These are phyloP conservation scores for Apophysomyces trapeziformis DNA, from an alignment of 371 early-diverging fungal species.

Conservation along the genomic window DNA sequence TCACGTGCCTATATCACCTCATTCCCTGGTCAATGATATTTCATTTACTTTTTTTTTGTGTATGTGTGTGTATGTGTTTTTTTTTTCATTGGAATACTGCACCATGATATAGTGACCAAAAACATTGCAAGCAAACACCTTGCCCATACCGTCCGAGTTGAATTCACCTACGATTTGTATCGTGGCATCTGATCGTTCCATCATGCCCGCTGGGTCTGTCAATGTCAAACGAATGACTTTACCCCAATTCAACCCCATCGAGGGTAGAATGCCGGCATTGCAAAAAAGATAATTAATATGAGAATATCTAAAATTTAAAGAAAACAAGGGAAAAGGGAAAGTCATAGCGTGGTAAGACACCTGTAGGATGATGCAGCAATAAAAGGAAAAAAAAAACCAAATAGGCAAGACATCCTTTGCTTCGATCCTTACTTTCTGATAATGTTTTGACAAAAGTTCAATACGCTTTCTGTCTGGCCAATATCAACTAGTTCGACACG, in stretches of 20 bases:
- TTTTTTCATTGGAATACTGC: slow-evolving; percentile 2
- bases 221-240: slow-evolving; percentile 52
- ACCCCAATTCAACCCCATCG: slow-evolving; percentile 55
- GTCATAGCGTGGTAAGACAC: too few relatives aligned
- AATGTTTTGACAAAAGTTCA: slow-evolving; percentile 31
- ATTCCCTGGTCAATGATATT: too few relatives aligned
- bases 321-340: too few relatives aligned
- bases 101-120: slow-evolving; percentile 91
- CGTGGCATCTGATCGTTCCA: slow-evolving; percentile 70
- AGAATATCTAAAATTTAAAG: slow-evolving; percentile 33
- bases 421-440: slow-evolving; percentile 24
- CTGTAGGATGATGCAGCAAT: too few relatives aligned
- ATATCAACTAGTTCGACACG: slow-evolving; percentile 62
- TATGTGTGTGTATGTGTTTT: too few relatives aligned
- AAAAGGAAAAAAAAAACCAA: too few relatives aligned
- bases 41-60: too few relatives aligned
- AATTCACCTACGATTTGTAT: slow-evolving; percentile 62
- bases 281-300: slow-evolving; percentile 73
- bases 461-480: slow-evolving; percentile 53
- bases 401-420: too few relatives aligned
- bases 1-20: slow-evolving; percentile 53
- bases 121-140: slow-evolving; percentile 81
- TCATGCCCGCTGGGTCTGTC: slow-evolving; percentile 60
- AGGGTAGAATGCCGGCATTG: slow-evolving; percentile 83
- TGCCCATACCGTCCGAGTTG: slow-evolving; percentile 74